phyloP scores from a whole-genome alignment of 805 yeast species.

The Groenewaldozyma tartarivorans region DNA sequence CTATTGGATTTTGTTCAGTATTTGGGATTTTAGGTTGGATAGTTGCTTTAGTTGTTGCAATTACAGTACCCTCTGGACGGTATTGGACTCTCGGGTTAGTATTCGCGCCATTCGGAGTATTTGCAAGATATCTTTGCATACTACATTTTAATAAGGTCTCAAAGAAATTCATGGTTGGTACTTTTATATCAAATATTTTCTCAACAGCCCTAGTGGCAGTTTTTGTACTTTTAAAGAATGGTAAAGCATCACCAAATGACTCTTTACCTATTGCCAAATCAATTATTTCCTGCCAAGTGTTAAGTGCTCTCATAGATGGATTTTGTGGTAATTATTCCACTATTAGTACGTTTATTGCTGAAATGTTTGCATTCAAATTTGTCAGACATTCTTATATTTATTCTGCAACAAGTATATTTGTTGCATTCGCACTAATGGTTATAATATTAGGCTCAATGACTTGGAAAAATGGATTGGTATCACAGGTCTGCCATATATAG shows the following conservation, averaged over 20 bases:
- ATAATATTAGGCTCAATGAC: slow-evolving; percentile 61
- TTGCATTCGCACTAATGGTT: slow-evolving; percentile 42
- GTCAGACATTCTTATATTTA: slow-evolving; percentile 39
- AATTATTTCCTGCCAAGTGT: slow-evolving; percentile 38
- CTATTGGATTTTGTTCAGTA: slow-evolving; percentile 21
- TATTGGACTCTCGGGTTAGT: slow-evolving; percentile 59
- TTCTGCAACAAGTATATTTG: slow-evolving; percentile 36
- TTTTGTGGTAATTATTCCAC: slow-evolving; percentile 67
- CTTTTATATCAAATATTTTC: slow-evolving; percentile 39
- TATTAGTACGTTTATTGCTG: slow-evolving; percentile 68
- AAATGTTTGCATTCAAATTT: slow-evolving; percentile 35
- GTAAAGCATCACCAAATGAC: slow-evolving; percentile 23
- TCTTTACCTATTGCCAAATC: slow-evolving; percentile 19
- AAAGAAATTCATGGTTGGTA: slow-evolving; percentile 45
- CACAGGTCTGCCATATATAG: not conserved
- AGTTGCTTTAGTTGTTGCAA: slow-evolving; percentile 35
- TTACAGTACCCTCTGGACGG: slow-evolving; percentile 39
- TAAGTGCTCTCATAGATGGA: slow-evolving; percentile 51
- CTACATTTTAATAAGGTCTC: slow-evolving; percentile 43
- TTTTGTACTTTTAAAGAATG: slow-evolving; percentile 36
- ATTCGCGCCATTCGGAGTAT: slow-evolving; percentile 67
- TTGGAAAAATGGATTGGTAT: slow-evolving; percentile 47
- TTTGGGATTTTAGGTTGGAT: slow-evolving; percentile 28
- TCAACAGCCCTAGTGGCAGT: slow-evolving; percentile 40
- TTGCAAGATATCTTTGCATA: slow-evolving; percentile 46